Evolutionary conservation across 1,139 yeast species (phyloP).

Genomic region (Yamadazyma trypodendri): DNA sequence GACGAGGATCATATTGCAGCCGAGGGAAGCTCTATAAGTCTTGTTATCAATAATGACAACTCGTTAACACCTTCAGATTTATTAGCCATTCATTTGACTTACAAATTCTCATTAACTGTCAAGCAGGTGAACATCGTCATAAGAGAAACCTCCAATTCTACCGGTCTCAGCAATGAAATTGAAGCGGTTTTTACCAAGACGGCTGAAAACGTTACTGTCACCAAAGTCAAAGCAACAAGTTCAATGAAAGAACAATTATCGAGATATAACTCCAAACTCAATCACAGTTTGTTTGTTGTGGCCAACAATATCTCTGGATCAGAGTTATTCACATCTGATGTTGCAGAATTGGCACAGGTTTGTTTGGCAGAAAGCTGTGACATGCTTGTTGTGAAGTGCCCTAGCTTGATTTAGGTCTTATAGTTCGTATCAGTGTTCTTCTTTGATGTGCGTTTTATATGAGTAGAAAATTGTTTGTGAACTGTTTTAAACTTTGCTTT

Average conservation of each 20-base stretch:
- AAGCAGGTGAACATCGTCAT: slow-evolving; percentile 23
- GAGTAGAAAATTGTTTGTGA: too few relatives aligned
- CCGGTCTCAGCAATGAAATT: slow-evolving; percentile 23
- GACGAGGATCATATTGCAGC: slow-evolving; percentile 5
- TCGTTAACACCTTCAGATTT: slow-evolving; percentile 35
- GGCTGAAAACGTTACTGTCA: slow-evolving; percentile 2
- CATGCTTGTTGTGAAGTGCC: slow-evolving; percentile 14
- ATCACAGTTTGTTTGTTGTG: slow-evolving; percentile 23
- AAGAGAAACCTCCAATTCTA: slow-evolving; percentile 15
- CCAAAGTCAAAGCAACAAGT: slow-evolving; percentile 1
- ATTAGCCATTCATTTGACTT: slow-evolving; percentile 27
- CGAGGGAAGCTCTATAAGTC: slow-evolving; percentile 15
- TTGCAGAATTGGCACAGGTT: slow-evolving; percentile 11
- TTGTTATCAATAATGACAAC: slow-evolving; percentile 31
- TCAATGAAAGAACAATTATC: not conserved
- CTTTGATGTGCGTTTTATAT: too few relatives aligned
- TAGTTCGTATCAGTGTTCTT: too few relatives aligned
- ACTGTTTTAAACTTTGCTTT: too few relatives aligned
- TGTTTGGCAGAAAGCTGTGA: slow-evolving; percentile 12
- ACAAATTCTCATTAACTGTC: slow-evolving; percentile 18
- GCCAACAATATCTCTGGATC: slow-evolving; percentile 21
- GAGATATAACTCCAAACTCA: slow-evolving; percentile 4
- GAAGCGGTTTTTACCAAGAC: slow-evolving; percentile 16
- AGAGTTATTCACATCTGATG: slow-evolving; percentile 13
- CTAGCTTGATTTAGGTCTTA: slow-evolving; percentile 2